Base-by-base conservation (phyloP, 805 yeast species). In the Saturnispora halmiae region DNA sequence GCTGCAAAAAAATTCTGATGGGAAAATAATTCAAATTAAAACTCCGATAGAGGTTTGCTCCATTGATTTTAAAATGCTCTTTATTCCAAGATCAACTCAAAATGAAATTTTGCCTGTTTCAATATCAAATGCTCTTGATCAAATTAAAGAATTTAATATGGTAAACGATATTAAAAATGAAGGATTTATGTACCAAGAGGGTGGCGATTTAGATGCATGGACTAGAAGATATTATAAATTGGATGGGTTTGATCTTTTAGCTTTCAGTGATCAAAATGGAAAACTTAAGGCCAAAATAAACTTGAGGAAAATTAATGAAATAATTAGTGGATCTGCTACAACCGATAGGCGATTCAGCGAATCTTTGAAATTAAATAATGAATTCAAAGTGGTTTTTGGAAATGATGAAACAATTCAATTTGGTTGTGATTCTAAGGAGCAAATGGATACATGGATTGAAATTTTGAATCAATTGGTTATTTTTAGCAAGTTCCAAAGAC, bases 101-200 rank as follows among this genome's bases (percentile, higher is more conserved):
- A 54, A 65, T 38, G 94, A 84, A 55, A 63, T 72, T 6, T 67
- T 84, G 42, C 95, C 94, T 6, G 72, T 78, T 19, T 79, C 86
- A 41, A 75, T 83, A 49, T 69, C 69, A 40, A 61, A 73, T 37
- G 77, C 77, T n/a, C 48, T 59, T 10, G 64, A 60, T 10, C 66
- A 72, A 47, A 56, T 70, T 8, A 44, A 57, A 5, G 64, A 71
- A 49, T 56, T 62, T 18, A 52, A 53, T 14, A 53, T 63, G 25
- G 34, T 43, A 3, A 11, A 39, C 47, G 36, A 48, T 5, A 50
- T 65, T 15, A 41, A 38, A 2, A 63, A 64, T 52, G 80, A 82
- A 54, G 96, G 96, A 0, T 79, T 66, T 52, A 63, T 90, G 63
- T 75, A 77, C 51, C 97, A 88, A 61, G 85, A 81, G 53, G 97